A percentile compares a stretch with the other conserved stretches of the same genome.
These are phyloP conservation scores for Usnea hakonensis DNA, from an alignment of 495 filamentous ascomycete genomes.

Conservation along the genomic window DNA sequence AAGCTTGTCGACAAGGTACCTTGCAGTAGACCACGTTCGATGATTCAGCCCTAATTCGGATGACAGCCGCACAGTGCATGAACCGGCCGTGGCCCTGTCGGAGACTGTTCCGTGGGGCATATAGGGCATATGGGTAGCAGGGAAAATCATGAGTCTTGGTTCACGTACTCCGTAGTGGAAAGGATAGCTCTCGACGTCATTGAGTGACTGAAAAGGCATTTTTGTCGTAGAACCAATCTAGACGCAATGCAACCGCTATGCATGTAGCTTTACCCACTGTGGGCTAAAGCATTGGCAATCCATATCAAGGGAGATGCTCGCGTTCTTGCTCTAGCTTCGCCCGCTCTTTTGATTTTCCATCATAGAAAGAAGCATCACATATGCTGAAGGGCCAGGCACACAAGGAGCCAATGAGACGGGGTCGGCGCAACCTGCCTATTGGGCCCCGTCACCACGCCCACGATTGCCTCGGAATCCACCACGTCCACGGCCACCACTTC, in stretches of 20 bases:
- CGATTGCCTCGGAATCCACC: constrained; percentile 18
- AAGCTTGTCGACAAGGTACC: background rate
- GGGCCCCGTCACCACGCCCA: constrained; percentile 21
- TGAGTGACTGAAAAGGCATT: background rate
- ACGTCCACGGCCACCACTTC: constrained; percentile 20
- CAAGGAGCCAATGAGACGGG: background rate
- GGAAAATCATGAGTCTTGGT: background rate
- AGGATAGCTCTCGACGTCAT: background rate
- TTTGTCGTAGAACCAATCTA: background rate
- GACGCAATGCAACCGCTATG: constrained; percentile 21
- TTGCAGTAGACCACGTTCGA: constrained; percentile 10
- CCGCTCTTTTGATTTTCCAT: background rate
- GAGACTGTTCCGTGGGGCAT: background rate
- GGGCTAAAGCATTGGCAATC: constrained; percentile 7
- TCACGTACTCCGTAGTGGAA: background rate
- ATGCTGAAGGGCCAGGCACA: background rate
- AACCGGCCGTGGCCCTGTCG: constrained; percentile 5
- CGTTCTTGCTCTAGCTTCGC: background rate
- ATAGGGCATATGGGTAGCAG: background rate
- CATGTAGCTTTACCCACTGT: constrained; percentile 8
- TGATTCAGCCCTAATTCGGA: constrained; percentile 13
- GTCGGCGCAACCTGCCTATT: constrained; percentile 10
- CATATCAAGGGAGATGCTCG: constrained; percentile 1
- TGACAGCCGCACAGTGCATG: constrained; percentile 15
- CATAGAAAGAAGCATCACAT: background rate